Evolutionary conservation across 106 monocot genomes (phyloP), one percentile per base, ranked within the genome.

Genomic region (Allium fistulosum): DNA sequence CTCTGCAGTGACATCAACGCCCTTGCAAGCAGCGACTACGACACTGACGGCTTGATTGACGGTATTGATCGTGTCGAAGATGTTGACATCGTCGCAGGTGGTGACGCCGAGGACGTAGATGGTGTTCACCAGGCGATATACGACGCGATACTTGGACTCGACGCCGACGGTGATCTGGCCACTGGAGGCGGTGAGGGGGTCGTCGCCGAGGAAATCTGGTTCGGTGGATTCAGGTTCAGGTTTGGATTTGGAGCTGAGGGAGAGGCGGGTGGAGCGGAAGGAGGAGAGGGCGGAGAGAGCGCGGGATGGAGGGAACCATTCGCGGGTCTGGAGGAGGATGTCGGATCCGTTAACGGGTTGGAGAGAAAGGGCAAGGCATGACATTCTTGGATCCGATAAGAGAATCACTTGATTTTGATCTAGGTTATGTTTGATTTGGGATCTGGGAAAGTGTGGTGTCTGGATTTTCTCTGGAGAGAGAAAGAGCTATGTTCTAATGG

Each of bases 91-190:
- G 71, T 92, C 89, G 45, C 79, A 72, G 48, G 92, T 84, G 48
- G 97, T 83, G 78, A 97, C 78, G 53, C 92, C 97, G 48, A 97
- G 88, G 51, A 97, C 97, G 78, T 97, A 97, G 75, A 97, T 84
- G 70, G 71, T 72, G 76, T 97, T 97, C 62, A 97, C 97, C 55
- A 97, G 92, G 66, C 97, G 97, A 76, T 97, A 97, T 22, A 97
- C 82, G 49, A 97, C 80, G 26, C 88, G 89, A 68, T 92, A 97
- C 79, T 83, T 77, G 70, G 81, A 82, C 78, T 92, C 92, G 59
- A 89, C 84, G 62, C 97, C 92, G 67, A 97, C 97, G 52, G 87
- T 72, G 65, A 97, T 75, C 78, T 97, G 97, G 57, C 97, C 97
- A 58, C 84, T 77, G 65, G 88, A 86, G 66, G 97, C 92, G 22